A percentile compares a stretch with the other conserved stretches of the same genome.
These are phyloP conservation scores for Ophiobolus disseminans DNA, from an alignment of 2,329 filamentous ascomycete species.

Conservation along the genomic window DNA sequence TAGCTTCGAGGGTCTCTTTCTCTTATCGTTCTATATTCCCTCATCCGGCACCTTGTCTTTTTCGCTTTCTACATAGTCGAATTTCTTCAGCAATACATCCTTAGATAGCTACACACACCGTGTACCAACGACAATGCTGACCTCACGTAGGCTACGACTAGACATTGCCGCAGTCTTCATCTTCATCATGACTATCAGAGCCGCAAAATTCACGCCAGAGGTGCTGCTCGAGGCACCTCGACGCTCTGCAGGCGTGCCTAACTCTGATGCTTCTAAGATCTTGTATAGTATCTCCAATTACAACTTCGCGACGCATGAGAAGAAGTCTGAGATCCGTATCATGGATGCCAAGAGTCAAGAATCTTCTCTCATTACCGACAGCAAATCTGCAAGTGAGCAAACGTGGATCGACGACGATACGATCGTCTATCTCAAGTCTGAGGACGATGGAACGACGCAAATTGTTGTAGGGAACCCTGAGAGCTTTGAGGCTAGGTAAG, in stretches of 20 bases:
- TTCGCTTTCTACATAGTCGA: background rate
- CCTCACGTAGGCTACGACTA: background rate
- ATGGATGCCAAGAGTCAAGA: slow-evolving; percentile 73
- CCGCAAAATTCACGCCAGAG: slow-evolving; percentile 76
- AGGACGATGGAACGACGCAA: slow-evolving; percentile 50
- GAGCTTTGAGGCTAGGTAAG: slow-evolving; percentile 43
- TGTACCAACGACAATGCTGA: background rate
- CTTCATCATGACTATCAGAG: slow-evolving; percentile 70
- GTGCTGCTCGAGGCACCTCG: slow-evolving; percentile 78
- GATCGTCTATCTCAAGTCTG: slow-evolving; percentile 62
- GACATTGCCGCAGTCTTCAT: background rate
- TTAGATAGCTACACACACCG: too few species aligned
- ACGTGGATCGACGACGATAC: slow-evolving; percentile 77
- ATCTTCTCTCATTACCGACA: slow-evolving; percentile 70
- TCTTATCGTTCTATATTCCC: too few species aligned
- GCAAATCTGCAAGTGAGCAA: slow-evolving; percentile 71
- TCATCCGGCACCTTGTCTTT: too few species aligned
- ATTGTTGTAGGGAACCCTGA: slow-evolving; percentile 44
- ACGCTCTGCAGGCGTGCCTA: slow-evolving; percentile 74
- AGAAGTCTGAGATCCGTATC: slow-evolving; percentile 71
- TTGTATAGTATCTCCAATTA: slow-evolving; percentile 78
- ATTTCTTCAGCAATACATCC: too few species aligned
- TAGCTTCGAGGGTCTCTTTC: too few species aligned
- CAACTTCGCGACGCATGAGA: slow-evolving; percentile 77
- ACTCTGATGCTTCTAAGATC: slow-evolving; percentile 67